phyloP scores from a whole-genome alignment of 805 yeast genomes.

The Saturnispora quitensis region DNA sequence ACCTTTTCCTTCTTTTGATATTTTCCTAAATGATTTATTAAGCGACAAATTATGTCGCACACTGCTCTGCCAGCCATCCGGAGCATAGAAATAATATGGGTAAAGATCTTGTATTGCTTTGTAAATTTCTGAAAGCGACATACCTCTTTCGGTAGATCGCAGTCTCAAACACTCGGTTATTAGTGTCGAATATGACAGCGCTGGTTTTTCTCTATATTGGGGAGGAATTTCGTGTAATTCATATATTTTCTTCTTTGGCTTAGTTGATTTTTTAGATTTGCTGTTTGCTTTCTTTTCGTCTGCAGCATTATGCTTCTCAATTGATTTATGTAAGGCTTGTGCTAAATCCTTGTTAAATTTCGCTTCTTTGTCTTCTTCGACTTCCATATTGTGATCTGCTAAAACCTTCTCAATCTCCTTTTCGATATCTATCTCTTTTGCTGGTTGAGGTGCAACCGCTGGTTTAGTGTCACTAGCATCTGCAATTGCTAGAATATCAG shows the following conservation, averaged over 20 bases:
- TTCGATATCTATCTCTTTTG: constrained; percentile 11
- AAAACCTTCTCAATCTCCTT: constrained; percentile 15
- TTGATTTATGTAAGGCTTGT: constrained; percentile 14
- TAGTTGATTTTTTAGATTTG: constrained; percentile 37
- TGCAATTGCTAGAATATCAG: constrained; percentile 2
- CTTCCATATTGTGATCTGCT: constrained; percentile 16
- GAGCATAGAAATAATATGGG: constrained; percentile 89
- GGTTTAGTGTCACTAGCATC: neutral
- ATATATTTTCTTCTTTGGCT: constrained; percentile 56
- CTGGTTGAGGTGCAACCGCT: neutral
- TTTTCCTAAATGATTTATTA: constrained; percentile 76
- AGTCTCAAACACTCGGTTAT: constrained; percentile 71
- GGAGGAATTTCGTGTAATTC: constrained; percentile 81
- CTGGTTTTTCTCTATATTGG: constrained; percentile 78
- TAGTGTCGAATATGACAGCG: constrained; percentile 68
- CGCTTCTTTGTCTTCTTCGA: constrained; percentile 12
- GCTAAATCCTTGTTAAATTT: constrained; percentile 15
- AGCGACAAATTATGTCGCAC: constrained; percentile 84
- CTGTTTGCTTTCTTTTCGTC: constrained; percentile 14
- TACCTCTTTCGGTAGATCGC: constrained; percentile 58
- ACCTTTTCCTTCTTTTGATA: constrained; percentile 82
- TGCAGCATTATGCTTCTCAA: constrained; percentile 11
- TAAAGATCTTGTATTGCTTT: constrained; percentile 78
- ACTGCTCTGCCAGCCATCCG: constrained; percentile 96
- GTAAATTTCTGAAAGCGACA: constrained; percentile 77